Conservation (phyloP, 306 rosid species). For the Quercus parvula region DNA sequence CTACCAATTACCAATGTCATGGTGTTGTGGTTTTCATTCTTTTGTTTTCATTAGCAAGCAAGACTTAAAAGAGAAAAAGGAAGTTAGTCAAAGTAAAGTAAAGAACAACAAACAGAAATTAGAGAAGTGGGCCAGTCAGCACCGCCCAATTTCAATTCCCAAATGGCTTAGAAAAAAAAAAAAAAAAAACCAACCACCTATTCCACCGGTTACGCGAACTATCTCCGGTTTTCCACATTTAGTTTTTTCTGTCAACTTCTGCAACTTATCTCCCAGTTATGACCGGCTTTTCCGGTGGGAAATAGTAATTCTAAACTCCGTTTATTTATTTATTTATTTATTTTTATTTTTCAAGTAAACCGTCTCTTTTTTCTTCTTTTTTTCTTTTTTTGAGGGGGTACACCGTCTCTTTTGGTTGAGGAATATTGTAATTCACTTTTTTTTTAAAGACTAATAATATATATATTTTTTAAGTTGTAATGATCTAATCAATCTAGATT, state of each 20-base stretch:
- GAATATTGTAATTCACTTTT: too few relatives aligned
- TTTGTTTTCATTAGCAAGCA: too few relatives aligned
- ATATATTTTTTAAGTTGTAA: too few relatives aligned
- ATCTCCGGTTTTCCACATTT: not conserved
- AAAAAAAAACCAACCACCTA: not conserved
- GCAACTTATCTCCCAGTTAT: slow-evolving; percentile 7
- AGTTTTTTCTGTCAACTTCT: not conserved
- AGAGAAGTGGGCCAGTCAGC: not conserved
- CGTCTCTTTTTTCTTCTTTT: too few relatives aligned
- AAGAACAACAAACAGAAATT: not conserved
- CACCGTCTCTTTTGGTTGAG: too few relatives aligned
- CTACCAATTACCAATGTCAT: too few relatives aligned
- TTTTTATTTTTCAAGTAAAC: too few relatives aligned
- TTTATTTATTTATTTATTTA: too few relatives aligned
- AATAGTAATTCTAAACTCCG: not conserved
- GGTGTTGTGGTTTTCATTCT: not conserved
- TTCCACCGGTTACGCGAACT: slow-evolving; percentile 7
- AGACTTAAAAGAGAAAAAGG: not conserved
- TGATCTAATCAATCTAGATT: too few relatives aligned
- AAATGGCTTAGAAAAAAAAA: not conserved
- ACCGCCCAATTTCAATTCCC: slow-evolving; percentile 25
- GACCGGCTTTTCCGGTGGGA: slow-evolving; percentile 18
- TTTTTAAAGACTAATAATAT: too few relatives aligned
- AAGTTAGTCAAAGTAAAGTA: not conserved
- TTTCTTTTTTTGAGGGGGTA: too few relatives aligned